phyloP scores from a whole-genome alignment of 176 grass and related monocot genomes.

The Dendrocalamus sinicus region DNA sequence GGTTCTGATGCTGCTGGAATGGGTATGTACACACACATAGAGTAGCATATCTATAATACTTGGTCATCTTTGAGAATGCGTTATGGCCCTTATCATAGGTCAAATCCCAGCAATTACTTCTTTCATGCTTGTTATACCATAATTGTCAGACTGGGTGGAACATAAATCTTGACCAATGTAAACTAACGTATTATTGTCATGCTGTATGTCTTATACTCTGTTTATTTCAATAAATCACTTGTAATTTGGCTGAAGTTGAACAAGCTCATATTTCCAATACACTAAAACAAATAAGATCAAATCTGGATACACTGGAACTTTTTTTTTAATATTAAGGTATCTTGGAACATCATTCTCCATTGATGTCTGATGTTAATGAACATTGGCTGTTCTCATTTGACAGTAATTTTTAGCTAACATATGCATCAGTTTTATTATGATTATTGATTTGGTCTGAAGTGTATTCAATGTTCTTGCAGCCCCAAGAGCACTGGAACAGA shows the following conservation, averaged over 20 bases:
- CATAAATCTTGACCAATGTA: neutral
- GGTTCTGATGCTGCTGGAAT: conserved; percentile 79
- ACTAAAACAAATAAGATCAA: neutral
- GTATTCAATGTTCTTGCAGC: conserved; percentile 33
- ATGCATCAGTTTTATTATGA: neutral
- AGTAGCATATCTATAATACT: neutral
- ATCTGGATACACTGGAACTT: neutral
- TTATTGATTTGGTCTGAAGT: conserved; percentile 3
- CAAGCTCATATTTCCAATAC: neutral
- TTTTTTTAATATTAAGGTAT: neutral
- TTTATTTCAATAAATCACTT: neutral
- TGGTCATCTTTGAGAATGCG: neutral
- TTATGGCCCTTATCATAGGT: neutral
- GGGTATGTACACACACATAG: conserved; percentile 42
- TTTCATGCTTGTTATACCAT: neutral
- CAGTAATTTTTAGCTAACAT: neutral
- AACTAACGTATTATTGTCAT: neutral
- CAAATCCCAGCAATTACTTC: neutral
- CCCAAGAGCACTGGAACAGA: conserved; percentile 43
- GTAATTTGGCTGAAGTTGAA: conserved; percentile 11
- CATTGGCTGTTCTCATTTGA: neutral
- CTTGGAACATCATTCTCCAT: neutral
- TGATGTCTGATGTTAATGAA: neutral
- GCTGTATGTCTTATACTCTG: neutral
- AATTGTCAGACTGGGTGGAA: neutral